Base-by-base conservation (phyloP, 108 stramenopile species). In the Schizochytrium sp. region DNA sequence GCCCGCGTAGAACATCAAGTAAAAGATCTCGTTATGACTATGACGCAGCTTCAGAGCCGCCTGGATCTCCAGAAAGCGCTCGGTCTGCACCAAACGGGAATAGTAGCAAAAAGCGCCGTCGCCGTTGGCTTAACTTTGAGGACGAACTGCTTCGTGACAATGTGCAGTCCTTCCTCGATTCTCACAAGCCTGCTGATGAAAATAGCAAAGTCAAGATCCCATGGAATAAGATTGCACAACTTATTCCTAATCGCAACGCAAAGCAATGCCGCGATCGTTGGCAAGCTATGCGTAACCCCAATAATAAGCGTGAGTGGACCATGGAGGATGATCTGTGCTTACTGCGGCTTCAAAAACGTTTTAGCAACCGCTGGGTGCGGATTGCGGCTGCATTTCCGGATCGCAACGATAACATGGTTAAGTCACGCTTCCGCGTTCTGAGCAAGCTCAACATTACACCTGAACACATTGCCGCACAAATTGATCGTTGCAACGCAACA, bases 191-290 rank as follows among this genome's bases (percentile, higher is more conserved):
- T 38, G 17, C 7, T 42, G 17, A 64, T 42, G 61, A 64, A 64
- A 64, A 42, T 42, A 13, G 8, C 61, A 64, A 64, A 13, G 19
- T 64, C 1, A 64, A 64, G 61, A 83, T 83, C 19, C 50, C 73
- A 46, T 83, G 73, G 73, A 83, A 83, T n/a, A 83, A 19, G 46
- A 83, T 83, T 50, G 46, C 73, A 28, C 73, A 53, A 28, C 46
- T 17, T n/a, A 53, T 83, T 1, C 73, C 73, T 8, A 83, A 53
- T 8, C 46, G 73, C 49, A 83, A 83, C 17, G 49, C 73, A 53
- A 83, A 83, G 73, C 73, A 83, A 50, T 83, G 73, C 73, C 73
- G 73, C 46, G 73, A 83, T 19, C 73, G 73, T 50, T 83, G 73
- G 73, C 46, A 53, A 28, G 46, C 73, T 50, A 83, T 83, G 49